Conservation (phyloP, 805 yeast species). For the Saitoella complicata region DNA sequence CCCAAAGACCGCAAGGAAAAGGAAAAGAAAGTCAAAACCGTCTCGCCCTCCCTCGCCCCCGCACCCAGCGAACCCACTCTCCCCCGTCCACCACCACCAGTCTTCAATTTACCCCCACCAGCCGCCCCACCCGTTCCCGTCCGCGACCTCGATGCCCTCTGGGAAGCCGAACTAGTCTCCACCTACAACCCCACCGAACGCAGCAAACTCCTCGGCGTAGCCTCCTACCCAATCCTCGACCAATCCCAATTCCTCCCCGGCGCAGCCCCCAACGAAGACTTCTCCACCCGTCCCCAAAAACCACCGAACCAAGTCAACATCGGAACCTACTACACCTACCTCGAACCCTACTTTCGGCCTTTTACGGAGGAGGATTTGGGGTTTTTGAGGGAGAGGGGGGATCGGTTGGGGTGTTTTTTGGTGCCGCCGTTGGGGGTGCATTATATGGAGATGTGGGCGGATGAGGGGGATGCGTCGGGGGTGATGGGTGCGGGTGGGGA, state of each 20-base stretch:
- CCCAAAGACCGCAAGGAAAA: too few species aligned
- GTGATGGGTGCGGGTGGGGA: constrained; percentile 6
- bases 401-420: constrained; percentile 31
- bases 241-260: constrained; percentile 71
- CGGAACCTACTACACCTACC: constrained; percentile 66
- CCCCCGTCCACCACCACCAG: too few species aligned
- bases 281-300: constrained; percentile 46
- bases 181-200: too few species aligned
- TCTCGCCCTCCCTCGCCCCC: too few species aligned
- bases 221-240: constrained; percentile 73
- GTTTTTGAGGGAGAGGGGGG: constrained; percentile 38
- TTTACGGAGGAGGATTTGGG: constrained; percentile 69
- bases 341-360: constrained; percentile 71
- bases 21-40: too few species aligned
- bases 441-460: constrained; percentile 74
- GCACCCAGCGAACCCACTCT: too few species aligned
- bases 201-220: constrained; percentile 39
- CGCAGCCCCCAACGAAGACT: constrained; percentile 70
- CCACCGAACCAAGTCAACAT: constrained; percentile 86
- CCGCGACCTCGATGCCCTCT: too few species aligned
- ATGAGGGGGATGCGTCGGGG: constrained; percentile 38
- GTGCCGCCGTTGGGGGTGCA: constrained; percentile 76
- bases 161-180: too few species aligned
- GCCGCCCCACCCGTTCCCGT: too few species aligned
- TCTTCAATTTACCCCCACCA: too few species aligned